phyloP scores from a whole-genome alignment of 148 eudicot genomes.

The Amaranthus hypochondriacus region DNA sequence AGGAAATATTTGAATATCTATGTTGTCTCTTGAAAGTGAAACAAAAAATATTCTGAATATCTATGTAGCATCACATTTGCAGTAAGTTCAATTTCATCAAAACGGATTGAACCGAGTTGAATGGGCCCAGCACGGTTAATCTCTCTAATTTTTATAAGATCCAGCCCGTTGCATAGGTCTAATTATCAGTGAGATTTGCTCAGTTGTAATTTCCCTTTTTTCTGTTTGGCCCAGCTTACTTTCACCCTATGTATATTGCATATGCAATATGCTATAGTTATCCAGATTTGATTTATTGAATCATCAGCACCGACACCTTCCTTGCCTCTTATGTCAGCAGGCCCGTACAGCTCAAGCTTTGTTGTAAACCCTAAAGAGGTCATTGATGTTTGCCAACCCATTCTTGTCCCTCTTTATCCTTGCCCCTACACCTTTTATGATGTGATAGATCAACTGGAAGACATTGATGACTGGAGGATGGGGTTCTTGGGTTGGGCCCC shows the following conservation, averaged over 20 bases:
- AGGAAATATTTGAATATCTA: too few relatives aligned
- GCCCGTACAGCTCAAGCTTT: neutral
- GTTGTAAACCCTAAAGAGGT: neutral
- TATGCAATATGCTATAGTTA: neutral
- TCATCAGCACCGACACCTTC: neutral
- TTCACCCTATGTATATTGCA: neutral
- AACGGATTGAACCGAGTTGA: too few relatives aligned
- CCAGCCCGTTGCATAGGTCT: neutral
- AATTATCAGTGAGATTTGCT: neutral
- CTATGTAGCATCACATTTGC: too few relatives aligned
- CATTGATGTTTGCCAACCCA: neutral
- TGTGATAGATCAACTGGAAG: constrained; percentile 2
- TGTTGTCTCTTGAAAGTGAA: too few relatives aligned
- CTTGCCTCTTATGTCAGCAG: constrained; percentile 7
- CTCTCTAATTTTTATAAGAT: too few relatives aligned
- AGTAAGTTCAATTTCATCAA: too few relatives aligned
- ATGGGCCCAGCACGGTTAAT: too few relatives aligned
- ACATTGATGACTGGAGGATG: neutral
- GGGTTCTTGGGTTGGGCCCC: neutral
- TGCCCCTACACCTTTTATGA: constrained; percentile 1
- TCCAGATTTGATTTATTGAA: neutral
- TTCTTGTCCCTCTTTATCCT: neutral
- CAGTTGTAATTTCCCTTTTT: neutral
- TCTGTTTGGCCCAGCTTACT: neutral
- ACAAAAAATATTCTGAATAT: too few relatives aligned